A percentile compares a stretch with the other conserved stretches of the same genome.
phyloP scores from a whole-genome alignment of 2,329 filamentous ascomycete genomes.

The Aphanoascus verrucosus region DNA sequence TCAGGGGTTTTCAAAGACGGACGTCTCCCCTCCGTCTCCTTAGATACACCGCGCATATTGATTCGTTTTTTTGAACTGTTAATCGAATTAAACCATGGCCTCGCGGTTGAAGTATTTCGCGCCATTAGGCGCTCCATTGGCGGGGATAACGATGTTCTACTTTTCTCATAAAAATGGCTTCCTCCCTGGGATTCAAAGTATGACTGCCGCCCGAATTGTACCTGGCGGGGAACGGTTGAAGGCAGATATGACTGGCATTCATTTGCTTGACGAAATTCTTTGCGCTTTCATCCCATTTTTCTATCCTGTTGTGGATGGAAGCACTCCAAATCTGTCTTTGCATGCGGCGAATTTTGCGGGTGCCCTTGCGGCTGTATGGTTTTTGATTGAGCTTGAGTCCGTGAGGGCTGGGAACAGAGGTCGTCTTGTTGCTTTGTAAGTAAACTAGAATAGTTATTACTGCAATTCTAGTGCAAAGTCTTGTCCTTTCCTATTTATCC shows the following conservation, averaged over 20 bases:
- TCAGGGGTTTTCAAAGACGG: background rate
- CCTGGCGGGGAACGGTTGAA: slow-evolving; percentile 23
- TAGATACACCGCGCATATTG: background rate
- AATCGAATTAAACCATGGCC: background rate
- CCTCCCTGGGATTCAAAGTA: slow-evolving; percentile 16
- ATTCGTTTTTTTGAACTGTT: background rate
- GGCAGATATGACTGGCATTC: slow-evolving; percentile 27
- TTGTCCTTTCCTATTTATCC: background rate
- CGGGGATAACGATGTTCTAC: slow-evolving; percentile 22
- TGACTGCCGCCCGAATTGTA: slow-evolving; percentile 21
- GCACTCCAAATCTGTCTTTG: slow-evolving; percentile 26
- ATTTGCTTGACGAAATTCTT: slow-evolving; percentile 25
- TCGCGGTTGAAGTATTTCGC: slow-evolving; percentile 15
- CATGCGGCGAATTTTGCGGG: slow-evolving; percentile 33
- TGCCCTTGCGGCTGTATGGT: slow-evolving; percentile 35
- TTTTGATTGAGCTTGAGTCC: slow-evolving; percentile 36
- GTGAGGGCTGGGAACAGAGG: slow-evolving; percentile 25
- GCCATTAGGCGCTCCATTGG: slow-evolving; percentile 25
- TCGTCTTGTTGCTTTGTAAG: background rate
- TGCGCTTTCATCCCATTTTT: slow-evolving; percentile 31
- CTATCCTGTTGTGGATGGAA: slow-evolving; percentile 32
- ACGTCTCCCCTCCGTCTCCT: background rate
- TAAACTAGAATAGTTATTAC: background rate
- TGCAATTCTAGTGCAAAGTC: background rate
- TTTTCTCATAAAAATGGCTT: slow-evolving; percentile 27